Conservation (phyloP, 257 asterid species). For the Salvia miltiorrhiza region DNA sequence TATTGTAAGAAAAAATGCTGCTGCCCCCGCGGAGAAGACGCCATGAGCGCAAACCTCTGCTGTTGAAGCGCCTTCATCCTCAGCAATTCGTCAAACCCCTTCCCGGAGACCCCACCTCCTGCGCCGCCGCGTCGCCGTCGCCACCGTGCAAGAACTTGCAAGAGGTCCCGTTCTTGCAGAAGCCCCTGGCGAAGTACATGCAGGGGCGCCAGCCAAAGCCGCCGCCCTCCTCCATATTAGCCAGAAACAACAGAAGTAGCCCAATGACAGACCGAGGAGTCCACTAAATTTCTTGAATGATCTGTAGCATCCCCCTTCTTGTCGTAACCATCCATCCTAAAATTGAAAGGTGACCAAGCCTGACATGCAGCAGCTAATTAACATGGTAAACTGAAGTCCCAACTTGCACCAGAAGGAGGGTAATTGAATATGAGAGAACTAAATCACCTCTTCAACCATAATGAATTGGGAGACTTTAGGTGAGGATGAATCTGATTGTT, state of each 20-base stretch:
- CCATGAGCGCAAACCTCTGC: slow-evolving; percentile 69
- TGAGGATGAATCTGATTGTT: slow-evolving; percentile 44
- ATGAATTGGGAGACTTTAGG: slow-evolving; percentile 29
- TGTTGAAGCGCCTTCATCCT: slow-evolving; percentile 83
- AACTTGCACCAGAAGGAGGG: slow-evolving; percentile 12
- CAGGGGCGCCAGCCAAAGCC: slow-evolving; percentile 79
- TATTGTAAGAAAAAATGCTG: slow-evolving; percentile 52
- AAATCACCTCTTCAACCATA: slow-evolving; percentile 63
- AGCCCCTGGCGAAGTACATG: slow-evolving; percentile 81
- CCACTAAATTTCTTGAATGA: slow-evolving; percentile 42
- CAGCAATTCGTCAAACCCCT: slow-evolving; percentile 69
- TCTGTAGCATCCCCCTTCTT: slow-evolving; percentile 36
- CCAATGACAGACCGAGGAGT: slow-evolving; percentile 49
- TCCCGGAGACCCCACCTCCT: slow-evolving; percentile 56
- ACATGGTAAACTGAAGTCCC: background rate
- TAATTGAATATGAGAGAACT: slow-evolving; percentile 22
- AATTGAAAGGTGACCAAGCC: slow-evolving; percentile 81
- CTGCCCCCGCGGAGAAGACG: slow-evolving; percentile 43
- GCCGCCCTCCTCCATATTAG: slow-evolving; percentile 48
- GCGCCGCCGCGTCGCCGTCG: slow-evolving; percentile 29
- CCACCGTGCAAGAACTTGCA: slow-evolving; percentile 73
- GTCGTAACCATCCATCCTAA: slow-evolving; percentile 42
- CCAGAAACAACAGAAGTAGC: background rate
- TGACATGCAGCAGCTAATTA: slow-evolving; percentile 33
- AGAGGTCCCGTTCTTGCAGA: slow-evolving; percentile 72